Conservation (phyloP, 805 yeast species). For the Candida bentonensis region DNA sequence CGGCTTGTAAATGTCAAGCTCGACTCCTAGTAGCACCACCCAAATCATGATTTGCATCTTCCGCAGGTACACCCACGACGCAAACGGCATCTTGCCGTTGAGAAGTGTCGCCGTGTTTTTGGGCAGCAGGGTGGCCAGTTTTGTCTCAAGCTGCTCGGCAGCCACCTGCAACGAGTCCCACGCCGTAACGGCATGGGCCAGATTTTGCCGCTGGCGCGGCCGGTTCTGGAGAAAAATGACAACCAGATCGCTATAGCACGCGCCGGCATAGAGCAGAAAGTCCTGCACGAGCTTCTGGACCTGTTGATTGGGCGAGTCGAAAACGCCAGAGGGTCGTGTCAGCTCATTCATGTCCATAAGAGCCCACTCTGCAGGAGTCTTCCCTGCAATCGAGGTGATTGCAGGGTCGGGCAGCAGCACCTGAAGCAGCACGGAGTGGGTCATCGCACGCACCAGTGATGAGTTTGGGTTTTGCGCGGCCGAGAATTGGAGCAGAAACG, state of each 20-base stretch:
- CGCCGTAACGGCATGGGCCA: slow-evolving; percentile 36
- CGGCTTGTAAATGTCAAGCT: slow-evolving; percentile 53
- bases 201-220: slow-evolving; percentile 68
- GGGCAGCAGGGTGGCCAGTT: slow-evolving; percentile 18
- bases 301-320: slow-evolving; percentile 16
- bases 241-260: slow-evolving; percentile 35
- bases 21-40: slow-evolving; percentile 60
- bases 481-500: slow-evolving; percentile 18
- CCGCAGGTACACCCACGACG: slow-evolving; percentile 53
- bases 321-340: slow-evolving; percentile 25
- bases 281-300: slow-evolving; percentile 16
- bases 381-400: slow-evolving; percentile 4
- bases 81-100: slow-evolving; percentile 33
- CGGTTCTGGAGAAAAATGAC: slow-evolving; percentile 49
- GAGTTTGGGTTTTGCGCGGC: slow-evolving; percentile 12
- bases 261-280: slow-evolving; percentile 18
- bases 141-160: slow-evolving; percentile 50
- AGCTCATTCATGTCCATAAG: slow-evolving; percentile 30
- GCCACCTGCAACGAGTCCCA: slow-evolving; percentile 78
- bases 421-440: slow-evolving; percentile 7
- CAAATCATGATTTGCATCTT: slow-evolving; percentile 63
- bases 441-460: slow-evolving; percentile 17
- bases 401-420: not conserved
- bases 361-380: slow-evolving; percentile 16
- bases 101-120: slow-evolving; percentile 16